Evolutionary conservation across 768 basidiomycete species (phyloP).

Genomic region (Lepiota venenata): DNA sequence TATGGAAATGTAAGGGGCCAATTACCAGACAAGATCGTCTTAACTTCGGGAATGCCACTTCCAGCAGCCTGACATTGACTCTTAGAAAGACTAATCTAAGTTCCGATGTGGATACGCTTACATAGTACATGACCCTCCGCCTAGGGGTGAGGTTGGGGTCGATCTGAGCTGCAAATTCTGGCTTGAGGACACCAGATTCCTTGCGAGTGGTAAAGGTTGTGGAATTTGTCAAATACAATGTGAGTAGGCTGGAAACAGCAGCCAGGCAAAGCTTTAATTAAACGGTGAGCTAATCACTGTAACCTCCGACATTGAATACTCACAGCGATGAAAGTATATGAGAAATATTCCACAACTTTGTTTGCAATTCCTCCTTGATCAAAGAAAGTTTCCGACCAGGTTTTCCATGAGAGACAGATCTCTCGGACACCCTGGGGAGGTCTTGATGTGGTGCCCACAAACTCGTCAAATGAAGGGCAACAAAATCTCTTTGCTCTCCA

Average conservation of each 20-base stretch:
- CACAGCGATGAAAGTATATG: conserved; percentile 79
- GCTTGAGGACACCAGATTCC: conserved; percentile 63
- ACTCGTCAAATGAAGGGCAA: conserved; percentile 46
- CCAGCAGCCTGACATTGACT: conserved; percentile 69
- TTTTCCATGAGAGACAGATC: conserved; percentile 65
- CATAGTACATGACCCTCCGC: conserved; percentile 82
- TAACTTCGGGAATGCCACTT: conserved; percentile 95
- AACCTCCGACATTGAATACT: conserved; percentile 22
- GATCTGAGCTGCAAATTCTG: conserved; percentile 37
- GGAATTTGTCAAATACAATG: conserved; percentile 84
- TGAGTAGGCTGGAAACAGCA: conserved; percentile 69
- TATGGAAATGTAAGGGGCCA: neutral
- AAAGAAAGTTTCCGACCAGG: conserved; percentile 65
- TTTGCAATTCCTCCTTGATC: conserved; percentile 30
- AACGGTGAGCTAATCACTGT: neutral
- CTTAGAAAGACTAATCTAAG: conserved; percentile 7
- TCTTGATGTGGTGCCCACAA: conserved; percentile 6
- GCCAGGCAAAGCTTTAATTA: conserved; percentile 67
- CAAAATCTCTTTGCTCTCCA: conserved; percentile 81
- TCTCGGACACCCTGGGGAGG: conserved; percentile 22
- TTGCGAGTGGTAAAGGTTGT: conserved; percentile 87
- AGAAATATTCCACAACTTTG: conserved; percentile 57
- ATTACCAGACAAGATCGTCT: conserved; percentile 84
- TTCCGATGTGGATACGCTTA: conserved; percentile 29
- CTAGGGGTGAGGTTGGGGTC: conserved; percentile 29